Base-by-base conservation (phyloP, 768 basidiomycete species). In the Xanthoconium stramineum region DNA sequence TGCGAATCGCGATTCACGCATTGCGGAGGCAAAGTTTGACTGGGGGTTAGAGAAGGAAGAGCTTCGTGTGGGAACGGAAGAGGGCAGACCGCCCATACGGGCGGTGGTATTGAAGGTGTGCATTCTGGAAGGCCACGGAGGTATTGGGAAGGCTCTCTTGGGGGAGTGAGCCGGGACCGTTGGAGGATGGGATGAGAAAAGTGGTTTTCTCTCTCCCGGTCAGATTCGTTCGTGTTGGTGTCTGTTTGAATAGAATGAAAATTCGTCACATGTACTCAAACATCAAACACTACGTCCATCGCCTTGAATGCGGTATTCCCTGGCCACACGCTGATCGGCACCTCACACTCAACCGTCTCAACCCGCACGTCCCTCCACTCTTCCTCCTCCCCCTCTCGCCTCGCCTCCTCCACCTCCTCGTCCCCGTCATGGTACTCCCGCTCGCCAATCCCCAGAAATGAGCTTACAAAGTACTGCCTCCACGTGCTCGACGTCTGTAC, bases 281-380 rank as follows among this genome's bases (percentile, higher is more conserved):
- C 84, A 66, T 87, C 85, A 68, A 91, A 91, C 30, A 89, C 83
- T 9, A 91, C 85, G 59, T 90, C 86, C 66, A 81, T 76, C 5
- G 91, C 83, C 70, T 83, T 86, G 73, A 91, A 94, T 43, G 86
- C 88, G 5, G 91, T 95, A 72, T 92, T 94, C 43, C 91, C 91
- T 12, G 94, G 86, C 81, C 88, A 94, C 2, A 97, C 88, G 61
- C 72, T 83, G 54, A 98, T 83, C 19, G 92, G 91, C 42, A 98
- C 89, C 69, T 94, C 91, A 65, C 94, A 97, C 70, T 97, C 96
- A 17, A 98, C 93, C 56, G 86, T 90, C 79, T 98, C 94, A 28
- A 88, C 79, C 65, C 70, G 76, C 12, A 89, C 80, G 56, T 86
- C 84, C 52, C 65, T 65, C 91, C 89, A 93, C 1, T 77, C 85